Percentiles rank a stretch among this genome's conserved stretches.
These are phyloP conservation scores for Colletotrichum noveboracense DNA, from an alignment of 2,329 filamentous ascomycete species.

Conservation along the genomic window DNA sequence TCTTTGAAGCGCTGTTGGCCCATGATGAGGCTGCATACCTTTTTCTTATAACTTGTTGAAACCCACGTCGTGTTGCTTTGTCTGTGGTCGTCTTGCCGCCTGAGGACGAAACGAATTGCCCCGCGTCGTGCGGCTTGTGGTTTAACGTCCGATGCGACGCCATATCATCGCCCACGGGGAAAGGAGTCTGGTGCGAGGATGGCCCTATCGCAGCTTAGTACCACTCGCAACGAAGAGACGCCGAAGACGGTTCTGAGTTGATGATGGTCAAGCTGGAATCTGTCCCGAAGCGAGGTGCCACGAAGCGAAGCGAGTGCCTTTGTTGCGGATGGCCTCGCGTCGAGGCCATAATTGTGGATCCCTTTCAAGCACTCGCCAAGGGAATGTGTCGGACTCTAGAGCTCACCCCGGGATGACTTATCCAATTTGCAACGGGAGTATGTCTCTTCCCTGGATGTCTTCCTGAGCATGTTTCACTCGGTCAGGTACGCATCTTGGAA, in stretches of 20 bases:
- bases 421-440: rapidly evolving
- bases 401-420: background rate
- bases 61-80: background rate
- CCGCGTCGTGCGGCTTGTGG: background rate
- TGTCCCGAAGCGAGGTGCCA: background rate
- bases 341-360: background rate
- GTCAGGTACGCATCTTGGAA: rapidly evolving
- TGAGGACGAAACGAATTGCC: background rate
- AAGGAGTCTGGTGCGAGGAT: background rate
- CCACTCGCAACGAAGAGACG: background rate
- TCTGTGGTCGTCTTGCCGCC: background rate
- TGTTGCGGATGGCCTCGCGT: background rate
- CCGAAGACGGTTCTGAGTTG: no score
- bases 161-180: background rate
- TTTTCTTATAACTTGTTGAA: background rate
- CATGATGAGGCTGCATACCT: background rate
- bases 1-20: background rate
- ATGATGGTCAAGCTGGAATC: no score
- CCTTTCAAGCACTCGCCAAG: background rate
- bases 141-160: background rate
- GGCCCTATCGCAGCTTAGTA: background rate
- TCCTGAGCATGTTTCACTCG: background rate
- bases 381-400: background rate
- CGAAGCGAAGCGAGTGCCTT: background rate
- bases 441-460: background rate